Conservation (phyloP, 1,284 basidiomycete species). For the Pascua sp. region DNA sequence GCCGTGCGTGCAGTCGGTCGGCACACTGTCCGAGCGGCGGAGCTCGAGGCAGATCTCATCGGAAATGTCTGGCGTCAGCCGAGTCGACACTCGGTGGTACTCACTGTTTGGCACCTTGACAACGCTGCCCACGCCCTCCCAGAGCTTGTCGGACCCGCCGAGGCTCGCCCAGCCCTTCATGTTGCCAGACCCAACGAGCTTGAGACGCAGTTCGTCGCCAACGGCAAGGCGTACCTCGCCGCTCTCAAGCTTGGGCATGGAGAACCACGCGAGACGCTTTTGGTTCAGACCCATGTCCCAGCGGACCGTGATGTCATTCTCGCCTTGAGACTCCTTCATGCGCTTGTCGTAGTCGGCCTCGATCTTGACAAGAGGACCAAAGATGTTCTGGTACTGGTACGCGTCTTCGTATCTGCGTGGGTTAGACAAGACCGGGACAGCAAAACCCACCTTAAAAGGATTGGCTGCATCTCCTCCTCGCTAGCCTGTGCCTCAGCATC, state of each 20-base stretch:
- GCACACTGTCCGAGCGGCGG: conserved; percentile 86
- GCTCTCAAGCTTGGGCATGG: conserved; percentile 92
- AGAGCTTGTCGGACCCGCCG: conserved; percentile 47
- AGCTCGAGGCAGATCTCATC: conserved; percentile 97
- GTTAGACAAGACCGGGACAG: not conserved
- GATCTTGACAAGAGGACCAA: conserved; percentile 97
- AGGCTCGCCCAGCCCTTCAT: conserved; percentile 55
- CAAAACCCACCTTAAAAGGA: conserved; percentile 61
- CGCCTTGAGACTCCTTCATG: conserved; percentile 96
- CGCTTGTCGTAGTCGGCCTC: conserved; percentile 99
- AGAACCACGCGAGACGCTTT: conserved; percentile 95
- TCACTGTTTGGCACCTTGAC: conserved; percentile 99
- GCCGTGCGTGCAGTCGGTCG: conserved; percentile 88
- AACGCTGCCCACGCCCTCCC: conserved; percentile 97
- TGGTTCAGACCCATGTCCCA: conserved; percentile 99
- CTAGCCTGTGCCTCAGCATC: conserved; percentile 95
- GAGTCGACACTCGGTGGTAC: conserved; percentile 17
- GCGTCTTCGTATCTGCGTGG: conserved; percentile 80
- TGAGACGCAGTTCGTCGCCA: conserved; percentile 88
- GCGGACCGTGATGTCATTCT: conserved; percentile 89
- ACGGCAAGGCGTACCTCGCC: conserved; percentile 96
- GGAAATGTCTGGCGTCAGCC: conserved; percentile 68
- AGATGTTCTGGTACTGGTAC: conserved; percentile 99
- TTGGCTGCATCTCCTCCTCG: conserved; percentile 91
- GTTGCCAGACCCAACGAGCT: conserved; percentile 71